phyloP scores from a whole-genome alignment of 768 basidiomycete genomes.

The Amanita polypyramis region DNA sequence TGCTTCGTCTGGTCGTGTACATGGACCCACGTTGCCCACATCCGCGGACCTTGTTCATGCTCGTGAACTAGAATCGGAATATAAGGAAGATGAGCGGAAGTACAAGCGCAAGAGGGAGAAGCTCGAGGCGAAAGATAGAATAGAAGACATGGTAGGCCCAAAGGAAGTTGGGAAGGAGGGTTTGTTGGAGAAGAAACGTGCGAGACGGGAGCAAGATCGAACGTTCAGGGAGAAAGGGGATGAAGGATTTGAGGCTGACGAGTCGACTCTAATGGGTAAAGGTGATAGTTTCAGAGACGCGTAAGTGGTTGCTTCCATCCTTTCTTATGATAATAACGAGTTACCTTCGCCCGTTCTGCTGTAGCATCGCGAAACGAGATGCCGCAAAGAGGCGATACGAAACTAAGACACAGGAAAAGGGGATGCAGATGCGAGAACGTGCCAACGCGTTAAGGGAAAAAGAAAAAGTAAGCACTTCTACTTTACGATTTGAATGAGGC shows the following conservation, averaged over 20 bases:
- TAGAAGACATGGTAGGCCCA: constrained; percentile 78
- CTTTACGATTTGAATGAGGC: neutral
- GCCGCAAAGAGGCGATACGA: constrained; percentile 54
- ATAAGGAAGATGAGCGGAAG: constrained; percentile 37
- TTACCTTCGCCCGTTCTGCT: neutral
- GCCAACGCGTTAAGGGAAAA: constrained; percentile 57
- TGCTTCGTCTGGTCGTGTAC: constrained; percentile 30
- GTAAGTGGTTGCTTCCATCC: constrained; percentile 28
- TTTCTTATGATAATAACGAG: neutral
- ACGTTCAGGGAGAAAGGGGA: constrained; percentile 71
- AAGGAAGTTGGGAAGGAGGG: constrained; percentile 74
- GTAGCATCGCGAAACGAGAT: constrained; percentile 60
- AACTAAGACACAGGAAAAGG: constrained; percentile 42
- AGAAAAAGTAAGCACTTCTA: constrained; percentile 40
- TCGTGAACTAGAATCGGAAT: constrained; percentile 49
- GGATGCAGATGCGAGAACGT: constrained; percentile 47
- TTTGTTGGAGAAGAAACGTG: constrained; percentile 79
- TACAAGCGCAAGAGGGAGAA: constrained; percentile 60
- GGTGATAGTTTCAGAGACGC: constrained; percentile 73
- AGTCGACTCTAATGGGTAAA: constrained; percentile 72
- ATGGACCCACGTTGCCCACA: constrained; percentile 62
- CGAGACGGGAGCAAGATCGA: constrained; percentile 58
- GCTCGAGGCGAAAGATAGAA: constrained; percentile 50
- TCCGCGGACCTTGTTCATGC: constrained; percentile 61
- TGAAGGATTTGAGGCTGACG: constrained; percentile 69